These are phyloP conservation scores for Sicyos edulis DNA, from an alignment of 306 rosid genomes.

Conservation along the genomic window DNA sequence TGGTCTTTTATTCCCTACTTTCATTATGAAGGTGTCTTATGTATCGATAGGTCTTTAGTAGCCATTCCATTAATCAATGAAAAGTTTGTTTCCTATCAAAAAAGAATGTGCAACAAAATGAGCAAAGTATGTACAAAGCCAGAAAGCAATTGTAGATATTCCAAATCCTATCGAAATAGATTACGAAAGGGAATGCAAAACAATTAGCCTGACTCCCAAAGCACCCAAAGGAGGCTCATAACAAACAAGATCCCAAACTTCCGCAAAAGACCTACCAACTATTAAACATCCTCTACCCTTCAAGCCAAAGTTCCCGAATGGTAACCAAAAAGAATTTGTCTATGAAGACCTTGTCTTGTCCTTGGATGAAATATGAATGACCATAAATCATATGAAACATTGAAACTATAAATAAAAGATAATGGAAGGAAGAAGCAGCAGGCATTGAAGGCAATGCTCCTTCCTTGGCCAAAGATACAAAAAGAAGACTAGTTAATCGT, in stretches of 20 bases:
- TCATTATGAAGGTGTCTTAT: too few species aligned
- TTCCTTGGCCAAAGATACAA: neutral
- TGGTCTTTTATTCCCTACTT: too few species aligned
- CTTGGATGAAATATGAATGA: neutral
- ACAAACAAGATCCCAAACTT: neutral
- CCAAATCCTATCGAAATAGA: neutral
- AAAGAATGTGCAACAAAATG: neutral
- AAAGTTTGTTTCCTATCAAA: too few species aligned
- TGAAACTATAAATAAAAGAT: neutral
- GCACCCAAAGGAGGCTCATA: neutral
- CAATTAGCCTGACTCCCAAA: neutral
- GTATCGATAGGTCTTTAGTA: too few species aligned
- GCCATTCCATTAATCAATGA: too few species aligned
- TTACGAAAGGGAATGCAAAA: neutral
- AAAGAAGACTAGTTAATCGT: neutral
- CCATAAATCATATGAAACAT: neutral
- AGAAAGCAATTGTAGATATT: neutral
- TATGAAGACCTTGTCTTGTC: neutral
- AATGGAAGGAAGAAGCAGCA: neutral
- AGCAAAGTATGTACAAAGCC: neutral
- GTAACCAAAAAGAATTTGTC: neutral
- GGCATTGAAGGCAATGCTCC: neutral
- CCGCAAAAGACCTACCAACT: slow-evolving; percentile 2
- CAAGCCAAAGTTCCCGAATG: neutral
- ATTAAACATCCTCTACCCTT: neutral